phyloP scores from a whole-genome alignment of 2,329 filamentous ascomycete genomes.

The Aspergillus niger region DNA sequence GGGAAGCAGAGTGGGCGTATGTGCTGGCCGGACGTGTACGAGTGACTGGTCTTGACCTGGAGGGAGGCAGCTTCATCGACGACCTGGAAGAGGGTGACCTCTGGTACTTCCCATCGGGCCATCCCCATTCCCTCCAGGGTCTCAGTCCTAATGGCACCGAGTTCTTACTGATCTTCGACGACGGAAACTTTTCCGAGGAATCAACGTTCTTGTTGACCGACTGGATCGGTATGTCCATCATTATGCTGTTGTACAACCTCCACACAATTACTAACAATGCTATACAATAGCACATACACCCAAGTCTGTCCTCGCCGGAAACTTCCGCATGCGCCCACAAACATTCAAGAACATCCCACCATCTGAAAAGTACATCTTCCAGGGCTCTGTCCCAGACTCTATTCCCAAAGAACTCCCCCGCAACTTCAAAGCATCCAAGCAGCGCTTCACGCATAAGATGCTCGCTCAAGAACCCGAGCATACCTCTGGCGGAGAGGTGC shows the following conservation, averaged over 20 bases:
- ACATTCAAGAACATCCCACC: slow-evolving; percentile 8
- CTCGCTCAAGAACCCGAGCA: slow-evolving; percentile 1
- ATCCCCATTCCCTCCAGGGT: slow-evolving; percentile 10
- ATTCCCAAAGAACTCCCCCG: slow-evolving; percentile 4
- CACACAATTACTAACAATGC: neutral
- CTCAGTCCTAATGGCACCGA: slow-evolving; percentile 8
- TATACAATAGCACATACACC: slow-evolving; percentile 5
- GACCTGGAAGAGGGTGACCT: slow-evolving; percentile 9
- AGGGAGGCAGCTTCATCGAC: slow-evolving; percentile 9
- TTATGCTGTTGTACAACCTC: neutral
- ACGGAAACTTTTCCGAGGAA: slow-evolving; percentile 7
- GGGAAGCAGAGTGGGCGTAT: slow-evolving; percentile 11
- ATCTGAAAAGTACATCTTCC: slow-evolving; percentile 9
- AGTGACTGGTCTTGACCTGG: slow-evolving; percentile 5
- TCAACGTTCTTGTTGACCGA: slow-evolving; percentile 9
- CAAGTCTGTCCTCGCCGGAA: slow-evolving; percentile 10
- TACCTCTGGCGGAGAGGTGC: slow-evolving; percentile 5
- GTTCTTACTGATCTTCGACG: slow-evolving; percentile 10
- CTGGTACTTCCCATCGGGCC: slow-evolving; percentile 10
- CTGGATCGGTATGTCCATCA: slow-evolving; percentile 2
- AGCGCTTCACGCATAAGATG: slow-evolving; percentile 12
- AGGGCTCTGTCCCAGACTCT: neutral
- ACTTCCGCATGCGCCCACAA: slow-evolving; percentile 8
- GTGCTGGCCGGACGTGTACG: slow-evolving; percentile 6
- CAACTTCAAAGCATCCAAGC: slow-evolving; percentile 9